Base-by-base conservation (phyloP, 352 stramenopile species). In the Globisporangium abappressorium region DNA sequence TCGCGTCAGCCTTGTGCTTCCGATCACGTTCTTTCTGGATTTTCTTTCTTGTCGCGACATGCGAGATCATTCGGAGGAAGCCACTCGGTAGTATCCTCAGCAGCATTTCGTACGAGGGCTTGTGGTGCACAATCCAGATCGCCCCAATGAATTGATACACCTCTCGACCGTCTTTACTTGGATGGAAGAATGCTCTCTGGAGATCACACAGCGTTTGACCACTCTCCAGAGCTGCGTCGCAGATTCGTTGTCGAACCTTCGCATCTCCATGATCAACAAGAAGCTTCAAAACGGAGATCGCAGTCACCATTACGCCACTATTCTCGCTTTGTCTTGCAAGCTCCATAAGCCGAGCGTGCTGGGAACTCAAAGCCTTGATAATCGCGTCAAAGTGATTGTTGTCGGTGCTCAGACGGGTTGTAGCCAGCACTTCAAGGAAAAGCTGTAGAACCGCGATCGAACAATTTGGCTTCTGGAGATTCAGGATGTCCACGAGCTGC, bases 61-160 rank as follows among this genome's bases (percentile, higher is more conserved):
- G 80, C 0, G 84, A 82, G 22, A 94, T 79, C 77, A 95, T 92
- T 36, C 87, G 80, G 55, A 95, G 78, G 58, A 95, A 91, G 22
- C 87, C 87, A 30, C 79, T 75, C 0, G 87, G 87, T 22, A 95
- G 69, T 14, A 92, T 77, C 24, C 85, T 70, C 24, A 73, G 62
- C 1, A 95, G 66, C 71, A 93, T 76, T 38, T 93, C 81, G 62
- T 87, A 89, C 11, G 87, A 93, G 3, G 78, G 65, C 63, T 82
- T 85, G 70, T 95, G 87, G 64, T 92, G 80, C 24, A 84, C 82
- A 38, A 90, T 80, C 84, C 85, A 95, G 24, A 95, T 92, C 11
- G 77, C 85, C 8, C 74, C 71, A 30, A 95, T 82, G 47, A 87
- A 92, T 65, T 90, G 84, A 62, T 89, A 93, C 9, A 82, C 85